phyloP scores from a whole-genome alignment of 1,139 yeast species.

The Blastobotrys proliferans region DNA sequence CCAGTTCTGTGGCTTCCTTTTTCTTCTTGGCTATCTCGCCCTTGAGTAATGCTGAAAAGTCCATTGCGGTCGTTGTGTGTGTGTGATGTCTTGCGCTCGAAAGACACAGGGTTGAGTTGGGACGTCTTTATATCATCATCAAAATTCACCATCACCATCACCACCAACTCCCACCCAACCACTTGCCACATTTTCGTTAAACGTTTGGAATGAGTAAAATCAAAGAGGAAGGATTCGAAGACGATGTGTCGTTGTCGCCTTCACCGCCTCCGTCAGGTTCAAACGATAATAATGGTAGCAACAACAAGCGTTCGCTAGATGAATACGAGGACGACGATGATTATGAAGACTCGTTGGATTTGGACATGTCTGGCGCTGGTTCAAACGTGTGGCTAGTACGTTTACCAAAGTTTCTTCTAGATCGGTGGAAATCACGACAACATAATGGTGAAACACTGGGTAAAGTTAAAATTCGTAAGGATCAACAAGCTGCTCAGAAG shows the following conservation, averaged over 20 bases:
- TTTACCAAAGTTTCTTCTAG: conserved; percentile 81
- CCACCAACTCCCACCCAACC: neutral
- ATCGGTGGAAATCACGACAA: conserved; percentile 68
- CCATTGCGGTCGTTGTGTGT: conserved; percentile 23
- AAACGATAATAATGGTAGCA: conserved; percentile 21
- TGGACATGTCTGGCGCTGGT: conserved; percentile 35
- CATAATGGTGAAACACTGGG: conserved; percentile 71
- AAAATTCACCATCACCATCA: neutral
- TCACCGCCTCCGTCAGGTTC: conserved; percentile 27
- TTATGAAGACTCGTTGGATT: conserved; percentile 40
- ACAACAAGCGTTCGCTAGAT: no score
- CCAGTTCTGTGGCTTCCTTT: conserved; percentile 16
- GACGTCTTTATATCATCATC: neutral
- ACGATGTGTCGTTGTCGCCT: conserved; percentile 37
- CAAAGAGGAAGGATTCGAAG: conserved; percentile 28
- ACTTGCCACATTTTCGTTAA: neutral
- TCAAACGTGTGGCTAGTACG: conserved; percentile 86
- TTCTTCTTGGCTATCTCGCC: conserved; percentile 35
- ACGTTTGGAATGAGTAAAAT: neutral
- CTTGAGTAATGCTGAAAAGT: conserved; percentile 31
- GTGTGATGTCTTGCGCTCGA: no score
- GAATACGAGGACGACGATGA: conserved; percentile 27
- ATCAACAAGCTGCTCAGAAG: conserved; percentile 17
- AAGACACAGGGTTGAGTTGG: no score
- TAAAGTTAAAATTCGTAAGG: conserved; percentile 62